A percentile compares a stretch with the other conserved stretches of the same genome.
phyloP scores from a whole-genome alignment of 805 yeast genomes.

The Starmerella stellata region DNA sequence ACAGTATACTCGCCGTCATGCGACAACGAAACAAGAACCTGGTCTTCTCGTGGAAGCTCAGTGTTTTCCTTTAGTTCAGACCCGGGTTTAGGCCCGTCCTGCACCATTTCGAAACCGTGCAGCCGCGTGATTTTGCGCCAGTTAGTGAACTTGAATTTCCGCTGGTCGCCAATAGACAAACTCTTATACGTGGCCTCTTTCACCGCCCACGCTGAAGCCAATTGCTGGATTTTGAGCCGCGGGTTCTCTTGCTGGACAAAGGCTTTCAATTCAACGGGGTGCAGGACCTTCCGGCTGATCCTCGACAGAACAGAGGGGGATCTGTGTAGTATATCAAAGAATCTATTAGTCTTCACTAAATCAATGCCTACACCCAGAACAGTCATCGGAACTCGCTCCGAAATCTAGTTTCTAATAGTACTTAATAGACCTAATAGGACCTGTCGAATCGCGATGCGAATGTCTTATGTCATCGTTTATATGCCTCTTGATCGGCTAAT shows the following conservation, averaged over 20 bases:
- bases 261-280: conserved; percentile 27
- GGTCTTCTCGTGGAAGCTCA: conserved; percentile 23
- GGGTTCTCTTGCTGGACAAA: conserved; percentile 1
- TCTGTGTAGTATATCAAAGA: conserved; percentile 27
- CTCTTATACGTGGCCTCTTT: conserved; percentile 61
- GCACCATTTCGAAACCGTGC: conserved; percentile 11
- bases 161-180: conserved; percentile 33
- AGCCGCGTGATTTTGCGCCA: conserved; percentile 24
- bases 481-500: no score
- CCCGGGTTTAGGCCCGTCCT: conserved; percentile 2
- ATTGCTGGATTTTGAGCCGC: conserved; percentile 16
- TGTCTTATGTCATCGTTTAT: no score
- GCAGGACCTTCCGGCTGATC: conserved; percentile 34
- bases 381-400: no score
- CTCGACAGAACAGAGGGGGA: conserved; percentile 25
- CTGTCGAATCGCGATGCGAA: no score
- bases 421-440: no score
- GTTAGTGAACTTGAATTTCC: conserved; percentile 33
- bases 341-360: conserved; percentile 32
- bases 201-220: conserved; percentile 52
- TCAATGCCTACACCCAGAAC: conserved; percentile 42
- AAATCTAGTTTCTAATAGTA: no score
- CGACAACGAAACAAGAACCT: conserved; percentile 37
- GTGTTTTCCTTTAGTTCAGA: neutral
- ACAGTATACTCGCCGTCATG: conserved; percentile 48